Conservation (phyloP, 108 stramenopile genomes). For the Nitzschia sp. region DNA sequence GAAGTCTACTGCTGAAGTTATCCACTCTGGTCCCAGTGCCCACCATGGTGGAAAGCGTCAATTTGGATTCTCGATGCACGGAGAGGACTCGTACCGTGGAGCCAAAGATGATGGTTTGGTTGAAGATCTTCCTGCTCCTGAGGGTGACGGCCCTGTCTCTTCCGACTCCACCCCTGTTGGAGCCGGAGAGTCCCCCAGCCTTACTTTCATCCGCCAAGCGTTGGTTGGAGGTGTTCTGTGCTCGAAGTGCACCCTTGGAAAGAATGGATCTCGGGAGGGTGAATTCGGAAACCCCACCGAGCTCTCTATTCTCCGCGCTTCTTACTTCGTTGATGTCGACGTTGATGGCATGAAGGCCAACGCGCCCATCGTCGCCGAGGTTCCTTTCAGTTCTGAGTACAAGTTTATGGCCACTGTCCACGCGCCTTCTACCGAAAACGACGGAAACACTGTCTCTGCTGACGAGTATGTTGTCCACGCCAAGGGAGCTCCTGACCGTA, state of each 20-base stretch:
- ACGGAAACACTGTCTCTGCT: slow-evolving; percentile 25
- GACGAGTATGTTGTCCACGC: slow-evolving; percentile 70
- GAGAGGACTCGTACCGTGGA: slow-evolving; percentile 16
- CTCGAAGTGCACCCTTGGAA: slow-evolving; percentile 74
- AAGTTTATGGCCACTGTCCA: slow-evolving; percentile 90
- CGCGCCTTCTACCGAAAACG: slow-evolving; percentile 42
- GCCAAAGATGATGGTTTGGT: slow-evolving; percentile 27
- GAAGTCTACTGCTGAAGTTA: slow-evolving; percentile 83
- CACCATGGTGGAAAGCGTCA: slow-evolving; percentile 9
- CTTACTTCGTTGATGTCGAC: slow-evolving; percentile 74
- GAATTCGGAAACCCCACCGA: slow-evolving; percentile 90
- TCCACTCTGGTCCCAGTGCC: slow-evolving; percentile 27
- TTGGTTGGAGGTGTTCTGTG: slow-evolving; percentile 80
- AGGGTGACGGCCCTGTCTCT: slow-evolving; percentile 7
- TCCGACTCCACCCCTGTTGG: slow-evolving; percentile 43
- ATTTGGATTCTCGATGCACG: slow-evolving; percentile 3
- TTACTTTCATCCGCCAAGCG: slow-evolving; percentile 55
- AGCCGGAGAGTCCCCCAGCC: slow-evolving; percentile 58
- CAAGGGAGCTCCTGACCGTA: slow-evolving; percentile 97
- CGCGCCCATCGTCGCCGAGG: slow-evolving; percentile 70
- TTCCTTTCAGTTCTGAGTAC: slow-evolving; percentile 80
- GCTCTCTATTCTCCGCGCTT: slow-evolving; percentile 79
- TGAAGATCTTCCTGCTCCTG: slow-evolving; percentile 5
- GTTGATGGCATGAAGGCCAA: slow-evolving; percentile 63
- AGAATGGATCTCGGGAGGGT: slow-evolving; percentile 67